Base-by-base conservation (phyloP, 2,329 filamentous ascomycete species). In the Arthrobotrys conoides region DNA sequence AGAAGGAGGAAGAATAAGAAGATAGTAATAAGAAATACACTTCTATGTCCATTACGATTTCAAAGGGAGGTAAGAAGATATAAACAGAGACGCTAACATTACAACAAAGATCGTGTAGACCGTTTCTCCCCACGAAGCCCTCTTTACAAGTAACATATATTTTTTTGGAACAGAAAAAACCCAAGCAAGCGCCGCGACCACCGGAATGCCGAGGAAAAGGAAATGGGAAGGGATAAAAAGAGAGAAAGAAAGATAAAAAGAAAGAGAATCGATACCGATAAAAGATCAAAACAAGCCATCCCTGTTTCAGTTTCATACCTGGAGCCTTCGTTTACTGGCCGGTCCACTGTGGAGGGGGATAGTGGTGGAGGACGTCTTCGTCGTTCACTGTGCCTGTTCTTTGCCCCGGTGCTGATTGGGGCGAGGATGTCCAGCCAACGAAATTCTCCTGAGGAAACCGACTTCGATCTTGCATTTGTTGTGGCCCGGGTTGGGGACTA, bases 21-120 rank as follows among this genome's bases (percentile, higher is more conserved):
- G 22, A 20, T 44, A 30, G 46, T 38, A 65, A 49, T 46, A 71
- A 41, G 51, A 64, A 68, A 41, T 59, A 71, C 64, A 57, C 48
- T 51, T 77, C 75, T 78, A 78, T 78, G 61, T 78, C 63, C 68
- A 72, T 57, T 59, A 69, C 18, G 33, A 44, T 41, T 64, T 38
- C 68, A 41, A 41, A 38, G 65, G 48, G 38, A 53, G 59, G 55
- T 48, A 53, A 53, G 44, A 57, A 71, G 44, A 71, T 78, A 78
- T 77, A 78, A 78, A 68, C 68, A 77, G 61, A 72, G 55, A 72
- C 75, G 75, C 75, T 72, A 78, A 78, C 75, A 59, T 72, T 72
- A 78, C 75, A 76, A 57, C 55, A 71, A 78, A 78, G 53, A 14
- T 68, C 73, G 66, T 78, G 63, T 68, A 78, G 68, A 65, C 75